These are phyloP conservation scores for Penicillium brevicompactum DNA, from an alignment of 2,329 filamentous ascomycete genomes.

Conservation along the genomic window DNA sequence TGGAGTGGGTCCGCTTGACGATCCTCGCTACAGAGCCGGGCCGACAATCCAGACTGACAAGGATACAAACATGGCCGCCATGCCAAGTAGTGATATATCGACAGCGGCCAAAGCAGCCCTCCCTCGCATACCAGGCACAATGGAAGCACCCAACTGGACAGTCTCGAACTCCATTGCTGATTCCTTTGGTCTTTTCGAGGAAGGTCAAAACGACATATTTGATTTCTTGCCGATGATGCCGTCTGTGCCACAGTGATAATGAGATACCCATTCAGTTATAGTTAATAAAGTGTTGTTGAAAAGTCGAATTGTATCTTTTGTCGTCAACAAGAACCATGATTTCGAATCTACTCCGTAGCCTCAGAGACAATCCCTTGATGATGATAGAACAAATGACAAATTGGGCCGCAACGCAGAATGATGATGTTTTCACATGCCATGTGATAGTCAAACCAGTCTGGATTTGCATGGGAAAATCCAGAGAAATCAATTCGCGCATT, in stretches of 20 bases:
- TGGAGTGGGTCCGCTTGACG: conserved; percentile 17
- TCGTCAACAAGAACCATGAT: background rate
- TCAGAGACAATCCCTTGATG: conserved; percentile 1
- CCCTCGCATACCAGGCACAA: conserved; percentile 29
- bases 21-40: conserved; percentile 23
- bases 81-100: conserved; percentile 22
- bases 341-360: conserved; percentile 1
- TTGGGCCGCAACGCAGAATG: conserved; percentile 17
- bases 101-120: conserved; percentile 24
- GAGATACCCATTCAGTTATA: background rate
- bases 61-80: conserved; percentile 18
- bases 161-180: conserved; percentile 40
- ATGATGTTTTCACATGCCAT: conserved; percentile 14
- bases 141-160: conserved; percentile 40
- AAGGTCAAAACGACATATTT: conserved; percentile 40
- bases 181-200: conserved; percentile 40
- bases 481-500: conserved; percentile 7
- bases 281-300: background rate
- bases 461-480: background rate
- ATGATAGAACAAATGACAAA: background rate
- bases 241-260: conserved; percentile 26
- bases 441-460: background rate
- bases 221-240: conserved; percentile 40
- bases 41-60: conserved; percentile 20
- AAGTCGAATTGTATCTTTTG: background rate